Evolutionary conservation across 2,329 filamentous ascomycete species (phyloP).

Genomic region (Allantophomopsis cytisporea): DNA sequence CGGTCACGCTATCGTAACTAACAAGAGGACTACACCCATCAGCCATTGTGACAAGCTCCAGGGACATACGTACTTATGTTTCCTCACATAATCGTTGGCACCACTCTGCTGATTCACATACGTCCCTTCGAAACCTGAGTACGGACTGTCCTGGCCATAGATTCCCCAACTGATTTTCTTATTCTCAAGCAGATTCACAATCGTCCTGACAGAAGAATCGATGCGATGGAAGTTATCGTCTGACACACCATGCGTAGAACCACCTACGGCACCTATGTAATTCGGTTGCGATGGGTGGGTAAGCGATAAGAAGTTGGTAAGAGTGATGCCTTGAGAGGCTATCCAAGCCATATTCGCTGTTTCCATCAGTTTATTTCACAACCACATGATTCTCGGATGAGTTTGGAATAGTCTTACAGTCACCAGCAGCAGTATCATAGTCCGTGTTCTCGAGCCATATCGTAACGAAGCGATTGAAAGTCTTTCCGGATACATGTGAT

Average conservation of each 20-base stretch:
- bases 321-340: slow-evolving; percentile 35
- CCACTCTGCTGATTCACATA: slow-evolving; percentile 51
- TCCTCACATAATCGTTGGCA: slow-evolving; percentile 65
- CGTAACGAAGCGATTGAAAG: slow-evolving; percentile 40
- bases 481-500: slow-evolving; percentile 31
- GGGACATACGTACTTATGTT: slow-evolving; percentile 42
- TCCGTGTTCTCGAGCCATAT: slow-evolving; percentile 44
- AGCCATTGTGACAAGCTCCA: too few species aligned
- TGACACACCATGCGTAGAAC: slow-evolving; percentile 38
- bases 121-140: slow-evolving; percentile 53
- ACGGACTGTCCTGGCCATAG: slow-evolving; percentile 68
- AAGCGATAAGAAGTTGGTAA: slow-evolving; percentile 35
- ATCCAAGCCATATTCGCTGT: slow-evolving; percentile 28
- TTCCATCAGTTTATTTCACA: too few species aligned
- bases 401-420: background rate
- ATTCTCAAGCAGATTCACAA: slow-evolving; percentile 52
- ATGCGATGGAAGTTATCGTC: slow-evolving; percentile 29
- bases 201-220: slow-evolving; percentile 21
- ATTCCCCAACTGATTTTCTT: slow-evolving; percentile 50
- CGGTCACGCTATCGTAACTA: slow-evolving; percentile 49
- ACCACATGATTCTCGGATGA: too few species aligned
- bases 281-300: slow-evolving; percentile 48
- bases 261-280: slow-evolving; percentile 41
- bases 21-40: slow-evolving; percentile 27
- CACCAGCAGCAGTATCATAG: background rate